phyloP scores from a whole-genome alignment of 352 stramenopile species.

The Aphanomyces astaci region DNA sequence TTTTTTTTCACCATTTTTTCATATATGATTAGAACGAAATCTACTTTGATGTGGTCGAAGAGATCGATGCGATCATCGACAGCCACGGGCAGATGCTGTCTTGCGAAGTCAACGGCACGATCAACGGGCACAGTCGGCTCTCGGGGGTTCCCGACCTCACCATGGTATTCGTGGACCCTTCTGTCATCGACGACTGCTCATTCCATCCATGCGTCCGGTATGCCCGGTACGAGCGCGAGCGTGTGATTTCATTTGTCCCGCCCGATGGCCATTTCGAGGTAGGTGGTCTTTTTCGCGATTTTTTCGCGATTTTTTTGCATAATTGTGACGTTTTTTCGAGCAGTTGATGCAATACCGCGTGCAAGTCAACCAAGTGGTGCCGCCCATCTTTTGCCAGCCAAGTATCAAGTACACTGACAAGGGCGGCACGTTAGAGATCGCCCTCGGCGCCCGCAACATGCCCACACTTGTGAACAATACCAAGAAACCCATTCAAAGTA shows the following conservation, averaged over 20 bases:
- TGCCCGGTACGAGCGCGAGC: slow-evolving; percentile 91
- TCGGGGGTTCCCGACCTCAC: slow-evolving; percentile 95
- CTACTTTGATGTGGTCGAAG: slow-evolving; percentile 98
- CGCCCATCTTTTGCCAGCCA: slow-evolving; percentile 84
- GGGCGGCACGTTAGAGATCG: slow-evolving; percentile 57
- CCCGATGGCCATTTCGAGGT: slow-evolving; percentile 97
- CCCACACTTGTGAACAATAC: slow-evolving; percentile 70
- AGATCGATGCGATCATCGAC: slow-evolving; percentile 96
- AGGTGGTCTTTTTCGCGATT: slow-evolving; percentile 26
- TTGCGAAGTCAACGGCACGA: slow-evolving; percentile 91
- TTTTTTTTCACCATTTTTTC: no score
- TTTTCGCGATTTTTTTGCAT: neutral
- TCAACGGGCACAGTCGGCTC: slow-evolving; percentile 93
- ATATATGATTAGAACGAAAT: slow-evolving; percentile 99
- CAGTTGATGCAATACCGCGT: slow-evolving; percentile 80
- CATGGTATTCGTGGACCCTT: slow-evolving; percentile 94
- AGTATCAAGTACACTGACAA: slow-evolving; percentile 76
- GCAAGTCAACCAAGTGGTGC: slow-evolving; percentile 71
- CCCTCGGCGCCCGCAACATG: slow-evolving; percentile 66
- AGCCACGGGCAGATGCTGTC: slow-evolving; percentile 86
- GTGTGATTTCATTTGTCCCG: slow-evolving; percentile 96
- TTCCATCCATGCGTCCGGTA: slow-evolving; percentile 98
- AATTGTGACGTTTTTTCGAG: neutral
- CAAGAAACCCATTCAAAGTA: slow-evolving; percentile 59
- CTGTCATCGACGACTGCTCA: slow-evolving; percentile 95